Conservation (phyloP, 768 basidiomycete genomes). For the Suillus placidus region DNA sequence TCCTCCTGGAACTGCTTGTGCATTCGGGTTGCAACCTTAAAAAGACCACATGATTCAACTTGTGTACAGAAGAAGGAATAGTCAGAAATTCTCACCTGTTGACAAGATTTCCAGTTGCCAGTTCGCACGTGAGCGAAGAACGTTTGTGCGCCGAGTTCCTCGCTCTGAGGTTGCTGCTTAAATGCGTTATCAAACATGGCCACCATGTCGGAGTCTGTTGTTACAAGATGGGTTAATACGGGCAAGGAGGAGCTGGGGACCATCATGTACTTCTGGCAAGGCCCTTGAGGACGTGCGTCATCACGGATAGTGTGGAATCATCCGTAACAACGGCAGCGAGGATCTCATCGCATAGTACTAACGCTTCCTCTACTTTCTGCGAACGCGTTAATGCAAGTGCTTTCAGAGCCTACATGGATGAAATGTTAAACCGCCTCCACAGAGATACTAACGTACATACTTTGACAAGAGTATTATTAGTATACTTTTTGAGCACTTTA, state of each 20-base stretch:
- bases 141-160: slow-evolving; percentile 81
- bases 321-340: slow-evolving; percentile 72
- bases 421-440: slow-evolving; percentile 14
- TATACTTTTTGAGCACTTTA: slow-evolving; percentile 86
- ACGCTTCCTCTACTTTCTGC: slow-evolving; percentile 84
- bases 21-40: slow-evolving; percentile 77
- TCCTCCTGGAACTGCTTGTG: slow-evolving; percentile 84
- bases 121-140: slow-evolving; percentile 85
- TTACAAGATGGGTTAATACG: slow-evolving; percentile 5
- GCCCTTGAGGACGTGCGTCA: slow-evolving; percentile 82
- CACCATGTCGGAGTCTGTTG: slow-evolving; percentile 73
- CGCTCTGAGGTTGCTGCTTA: slow-evolving; percentile 78
- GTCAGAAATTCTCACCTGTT: slow-evolving; percentile 54
- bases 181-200: slow-evolving; percentile 86
- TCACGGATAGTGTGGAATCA: slow-evolving; percentile 72
- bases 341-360: slow-evolving; percentile 78
- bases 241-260: background rate
- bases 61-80: slow-evolving; percentile 10
- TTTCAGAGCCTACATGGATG: slow-evolving; percentile 68
- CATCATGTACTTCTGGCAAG: slow-evolving; percentile 62
- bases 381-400: slow-evolving; percentile 81
- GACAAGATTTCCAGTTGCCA: slow-evolving; percentile 83
- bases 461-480: slow-evolving; percentile 72
- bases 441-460: slow-evolving; percentile 34
- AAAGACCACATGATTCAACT: slow-evolving; percentile 3